A percentile compares a stretch with the other conserved stretches of the same genome.
Conservation (phyloP, 2,329 filamentous ascomycete genomes). For the Calonectria montana region DNA sequence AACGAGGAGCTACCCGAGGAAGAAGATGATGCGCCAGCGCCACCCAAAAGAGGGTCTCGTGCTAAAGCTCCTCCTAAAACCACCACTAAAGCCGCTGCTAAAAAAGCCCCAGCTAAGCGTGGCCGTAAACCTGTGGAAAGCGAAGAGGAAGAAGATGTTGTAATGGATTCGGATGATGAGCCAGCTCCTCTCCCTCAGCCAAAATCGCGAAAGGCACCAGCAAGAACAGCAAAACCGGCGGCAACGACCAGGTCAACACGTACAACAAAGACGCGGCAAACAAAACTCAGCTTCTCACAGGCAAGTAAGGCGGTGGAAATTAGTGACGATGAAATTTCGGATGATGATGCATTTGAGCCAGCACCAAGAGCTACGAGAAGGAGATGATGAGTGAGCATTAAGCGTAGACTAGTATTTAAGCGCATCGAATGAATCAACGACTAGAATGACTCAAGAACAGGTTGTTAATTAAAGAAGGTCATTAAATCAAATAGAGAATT, state of each 20-base stretch:
- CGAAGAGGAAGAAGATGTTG: conserved; percentile 61
- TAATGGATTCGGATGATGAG: conserved; percentile 64
- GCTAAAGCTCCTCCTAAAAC: conserved; percentile 58
- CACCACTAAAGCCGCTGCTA: conserved; percentile 55
- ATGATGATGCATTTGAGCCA: conserved; percentile 70
- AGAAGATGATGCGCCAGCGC: conserved; percentile 45
- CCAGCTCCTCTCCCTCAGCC: conserved; percentile 50
- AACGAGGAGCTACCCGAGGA: conserved; percentile 25
- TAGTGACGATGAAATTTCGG: conserved; percentile 74
- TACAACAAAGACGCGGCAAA: conserved; percentile 44
- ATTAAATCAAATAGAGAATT: background rate
- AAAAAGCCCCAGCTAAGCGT: conserved; percentile 57
- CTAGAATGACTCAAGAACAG: background rate
- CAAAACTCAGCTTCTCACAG: conserved; percentile 51
- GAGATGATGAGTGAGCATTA: conserved; percentile 29
- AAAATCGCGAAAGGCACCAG: conserved; percentile 40
- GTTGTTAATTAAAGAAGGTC: background rate
- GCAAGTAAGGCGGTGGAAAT: conserved; percentile 64
- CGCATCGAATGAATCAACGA: background rate
- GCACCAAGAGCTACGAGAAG: conserved; percentile 52
- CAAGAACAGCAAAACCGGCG: conserved; percentile 22
- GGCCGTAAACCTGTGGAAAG: conserved; percentile 51
- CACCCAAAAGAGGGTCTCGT: conserved; percentile 44
- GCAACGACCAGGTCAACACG: conserved; percentile 8
- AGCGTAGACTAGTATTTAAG: background rate